These are phyloP conservation scores for Pythium aphanidermatum DNA, from an alignment of 352 stramenopile species.

Conservation along the genomic window DNA sequence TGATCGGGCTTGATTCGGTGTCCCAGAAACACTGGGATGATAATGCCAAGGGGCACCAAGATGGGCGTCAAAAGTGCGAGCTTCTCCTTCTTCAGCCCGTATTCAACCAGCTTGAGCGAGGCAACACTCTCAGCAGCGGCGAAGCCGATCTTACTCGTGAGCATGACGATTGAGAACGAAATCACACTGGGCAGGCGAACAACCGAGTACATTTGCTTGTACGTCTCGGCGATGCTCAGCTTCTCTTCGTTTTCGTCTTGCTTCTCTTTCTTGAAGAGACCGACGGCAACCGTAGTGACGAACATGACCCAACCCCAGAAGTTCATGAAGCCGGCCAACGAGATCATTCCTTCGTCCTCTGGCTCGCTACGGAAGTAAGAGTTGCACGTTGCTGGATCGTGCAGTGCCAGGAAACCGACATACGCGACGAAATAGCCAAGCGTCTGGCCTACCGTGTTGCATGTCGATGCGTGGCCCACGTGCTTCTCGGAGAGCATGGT, in stretches of 20 bases:
- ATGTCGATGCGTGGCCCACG: constrained; percentile 93
- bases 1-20: constrained; percentile 62
- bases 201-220: constrained; percentile 86
- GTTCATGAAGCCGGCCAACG: constrained; percentile 87
- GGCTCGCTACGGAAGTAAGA: constrained; percentile 71
- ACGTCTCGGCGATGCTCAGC: constrained; percentile 83
- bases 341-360: constrained; percentile 73
- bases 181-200: constrained; percentile 83
- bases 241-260: constrained; percentile 50
- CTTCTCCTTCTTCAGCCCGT: constrained; percentile 91
- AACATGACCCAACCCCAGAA: constrained; percentile 95
- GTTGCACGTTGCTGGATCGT: constrained; percentile 91
- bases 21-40: constrained; percentile 80
- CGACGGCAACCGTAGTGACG: constrained; percentile 88
- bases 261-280: constrained; percentile 90
- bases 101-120: constrained; percentile 91
- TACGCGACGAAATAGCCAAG: constrained; percentile 98
- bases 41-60: constrained; percentile 83
- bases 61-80: constrained; percentile 83
- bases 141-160: constrained; percentile 92
- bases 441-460: constrained; percentile 96
- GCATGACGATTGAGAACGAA: constrained; percentile 79
- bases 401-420: constrained; percentile 97
- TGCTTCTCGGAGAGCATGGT: constrained; percentile 98
- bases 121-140: constrained; percentile 87